Evolutionary conservation across 2,329 filamentous ascomycete species (phyloP).

Genomic region (Botryotinia globosa): DNA sequence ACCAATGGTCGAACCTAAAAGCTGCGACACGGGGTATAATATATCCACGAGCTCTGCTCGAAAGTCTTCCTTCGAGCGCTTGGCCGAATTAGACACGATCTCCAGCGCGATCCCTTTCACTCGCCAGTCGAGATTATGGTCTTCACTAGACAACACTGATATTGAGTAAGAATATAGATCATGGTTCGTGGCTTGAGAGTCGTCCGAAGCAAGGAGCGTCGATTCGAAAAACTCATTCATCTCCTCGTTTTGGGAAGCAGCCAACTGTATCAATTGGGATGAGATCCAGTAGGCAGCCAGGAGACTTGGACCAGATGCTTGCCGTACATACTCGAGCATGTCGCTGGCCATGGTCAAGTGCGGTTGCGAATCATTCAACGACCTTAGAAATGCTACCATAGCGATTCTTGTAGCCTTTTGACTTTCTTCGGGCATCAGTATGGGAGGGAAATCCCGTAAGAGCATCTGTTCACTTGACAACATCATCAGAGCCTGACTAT

Average conservation of each 20-base stretch:
- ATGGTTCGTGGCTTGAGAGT: constrained; percentile 50
- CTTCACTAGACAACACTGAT: constrained; percentile 54
- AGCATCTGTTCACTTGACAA: constrained; percentile 28
- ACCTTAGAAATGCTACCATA: constrained; percentile 56
- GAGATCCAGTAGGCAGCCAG: constrained; percentile 79
- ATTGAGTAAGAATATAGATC: constrained; percentile 65
- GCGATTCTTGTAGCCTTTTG: constrained; percentile 60
- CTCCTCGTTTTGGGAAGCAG: constrained; percentile 50
- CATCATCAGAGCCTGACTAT: constrained; percentile 36
- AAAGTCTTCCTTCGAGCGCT: constrained; percentile 64
- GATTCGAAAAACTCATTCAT: constrained; percentile 67
- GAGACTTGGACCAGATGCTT: constrained; percentile 55
- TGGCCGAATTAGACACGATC: constrained; percentile 71
- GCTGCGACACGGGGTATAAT: constrained; percentile 86
- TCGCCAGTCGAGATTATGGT: constrained; percentile 60
- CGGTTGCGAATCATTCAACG: constrained; percentile 55
- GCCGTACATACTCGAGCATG: constrained; percentile 62
- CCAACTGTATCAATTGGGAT: constrained; percentile 65
- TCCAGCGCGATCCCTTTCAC: constrained; percentile 79
- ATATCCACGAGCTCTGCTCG: constrained; percentile 84
- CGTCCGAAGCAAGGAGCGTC: constrained; percentile 42
- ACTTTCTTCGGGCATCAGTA: constrained; percentile 63
- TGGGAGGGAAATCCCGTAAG: constrained; percentile 51
- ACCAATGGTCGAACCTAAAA: constrained; percentile 69
- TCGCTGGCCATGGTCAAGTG: constrained; percentile 60